These are phyloP conservation scores for Heritiera littoralis DNA, from an alignment of 345 rosid genomes.

Conservation along the genomic window DNA sequence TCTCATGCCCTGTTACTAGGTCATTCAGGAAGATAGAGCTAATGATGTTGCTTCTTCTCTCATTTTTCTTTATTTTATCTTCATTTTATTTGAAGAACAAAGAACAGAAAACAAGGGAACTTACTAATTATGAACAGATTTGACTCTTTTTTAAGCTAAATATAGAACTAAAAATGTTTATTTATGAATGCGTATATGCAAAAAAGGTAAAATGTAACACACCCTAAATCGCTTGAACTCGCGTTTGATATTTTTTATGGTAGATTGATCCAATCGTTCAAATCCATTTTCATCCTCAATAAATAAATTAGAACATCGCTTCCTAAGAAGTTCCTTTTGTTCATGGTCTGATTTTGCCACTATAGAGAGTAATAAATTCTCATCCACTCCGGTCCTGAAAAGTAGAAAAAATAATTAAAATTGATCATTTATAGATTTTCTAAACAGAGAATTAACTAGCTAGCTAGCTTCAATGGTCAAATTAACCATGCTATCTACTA, in stretches of 20 bases:
- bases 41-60: too few relatives aligned
- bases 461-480: background rate
- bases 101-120: background rate
- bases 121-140: background rate
- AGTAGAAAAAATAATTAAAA: background rate
- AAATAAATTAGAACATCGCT: slow-evolving; percentile 55
- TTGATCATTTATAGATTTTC: background rate
- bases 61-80: too few relatives aligned
- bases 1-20: background rate
- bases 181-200: background rate
- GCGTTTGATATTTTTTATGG: slow-evolving; percentile 54
- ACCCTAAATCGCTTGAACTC: slow-evolving; percentile 83
- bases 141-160: background rate
- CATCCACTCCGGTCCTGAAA: slow-evolving; percentile 76
- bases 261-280: slow-evolving; percentile 66
- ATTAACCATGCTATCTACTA: background rate
- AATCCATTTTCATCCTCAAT: slow-evolving; percentile 69
- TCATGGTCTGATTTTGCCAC: slow-evolving; percentile 64
- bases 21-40: background rate
- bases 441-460: background rate
- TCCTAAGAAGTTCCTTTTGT: slow-evolving; percentile 53
- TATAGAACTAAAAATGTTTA: background rate
- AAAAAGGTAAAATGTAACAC: background rate
- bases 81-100: too few relatives aligned
- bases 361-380: slow-evolving; percentile 52